Evolutionary conservation across 768 basidiomycete genomes (phyloP).

Genomic region (Pleurotus citrinopileatus): DNA sequence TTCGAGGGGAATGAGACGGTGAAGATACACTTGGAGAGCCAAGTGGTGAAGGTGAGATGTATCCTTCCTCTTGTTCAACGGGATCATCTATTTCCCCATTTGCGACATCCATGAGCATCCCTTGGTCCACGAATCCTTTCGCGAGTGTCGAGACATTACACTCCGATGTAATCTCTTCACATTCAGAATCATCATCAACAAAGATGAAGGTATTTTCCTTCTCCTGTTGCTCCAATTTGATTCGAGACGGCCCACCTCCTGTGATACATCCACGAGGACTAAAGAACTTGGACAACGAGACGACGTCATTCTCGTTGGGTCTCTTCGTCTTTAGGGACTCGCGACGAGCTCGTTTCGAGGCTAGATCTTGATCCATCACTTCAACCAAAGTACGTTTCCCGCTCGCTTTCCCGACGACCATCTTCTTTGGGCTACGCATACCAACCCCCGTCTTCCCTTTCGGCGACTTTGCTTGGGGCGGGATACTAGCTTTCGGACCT

Average conservation of each 20-base stretch:
- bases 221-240: constrained; percentile 19
- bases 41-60: constrained; percentile 79
- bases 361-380: constrained; percentile 65
- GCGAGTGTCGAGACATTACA: constrained; percentile 27
- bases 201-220: constrained; percentile 42
- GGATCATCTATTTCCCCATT: constrained; percentile 31
- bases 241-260: constrained; percentile 30
- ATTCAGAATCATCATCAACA: constrained; percentile 26
- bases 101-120: constrained; percentile 39
- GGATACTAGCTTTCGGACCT: constrained; percentile 43
- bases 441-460: no score
- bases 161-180: constrained; percentile 19
- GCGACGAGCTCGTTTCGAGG: constrained; percentile 33
- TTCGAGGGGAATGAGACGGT: constrained; percentile 35
- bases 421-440: constrained; percentile 9
- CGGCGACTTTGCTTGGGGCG: constrained; percentile 18
- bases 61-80: constrained; percentile 78
- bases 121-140: constrained; percentile 37
- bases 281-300: constrained; percentile 12
- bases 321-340: constrained; percentile 33
- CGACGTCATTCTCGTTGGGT: constrained; percentile 3
- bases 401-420: constrained; percentile 53
- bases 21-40: constrained; percentile 64
- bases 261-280: background rate
- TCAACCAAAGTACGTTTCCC: constrained; percentile 75